Conservation (phyloP, 2,329 filamentous ascomycete species). For the Fusarium sp. region DNA sequence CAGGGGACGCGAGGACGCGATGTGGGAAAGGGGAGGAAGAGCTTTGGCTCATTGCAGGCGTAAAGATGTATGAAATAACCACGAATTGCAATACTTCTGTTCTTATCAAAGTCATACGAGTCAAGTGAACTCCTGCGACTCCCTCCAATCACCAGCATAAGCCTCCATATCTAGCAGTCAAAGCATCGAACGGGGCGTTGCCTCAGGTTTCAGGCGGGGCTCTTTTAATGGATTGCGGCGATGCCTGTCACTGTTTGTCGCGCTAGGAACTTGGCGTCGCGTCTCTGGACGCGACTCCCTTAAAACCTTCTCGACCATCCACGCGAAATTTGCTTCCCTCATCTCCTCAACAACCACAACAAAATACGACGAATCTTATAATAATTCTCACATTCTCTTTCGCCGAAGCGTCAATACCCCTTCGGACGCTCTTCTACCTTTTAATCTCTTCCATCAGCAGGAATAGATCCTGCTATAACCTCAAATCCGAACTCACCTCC, state of each 20-base stretch:
- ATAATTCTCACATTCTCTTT: slow-evolving; percentile 25
- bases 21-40: slow-evolving; percentile 8
- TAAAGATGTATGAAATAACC: not conserved
- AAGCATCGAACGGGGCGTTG: slow-evolving; percentile 31
- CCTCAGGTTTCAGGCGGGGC: slow-evolving; percentile 40
- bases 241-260: slow-evolving; percentile 38
- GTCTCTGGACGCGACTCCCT: slow-evolving; percentile 47
- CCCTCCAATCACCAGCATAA: slow-evolving; percentile 9
- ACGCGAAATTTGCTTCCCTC: slow-evolving; percentile 34
- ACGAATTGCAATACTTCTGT: not conserved
- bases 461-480: slow-evolving; percentile 35
- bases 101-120: not conserved
- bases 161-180: slow-evolving; percentile 2
- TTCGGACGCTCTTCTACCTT: slow-evolving; percentile 34
- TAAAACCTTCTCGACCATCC: slow-evolving; percentile 48
- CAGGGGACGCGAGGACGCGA: slow-evolving; percentile 29
- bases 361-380: slow-evolving; percentile 23
- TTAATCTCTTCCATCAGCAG: slow-evolving; percentile 38
- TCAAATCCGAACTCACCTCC: slow-evolving; percentile 31
- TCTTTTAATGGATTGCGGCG: slow-evolving; percentile 42
- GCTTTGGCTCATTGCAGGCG: not conserved
- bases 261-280: slow-evolving; percentile 48
- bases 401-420: slow-evolving; percentile 16
- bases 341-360: slow-evolving; percentile 38
- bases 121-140: not conserved